Conservation (phyloP, 441 rosid genomes). For the Euphorbia schlechtendalii region DNA sequence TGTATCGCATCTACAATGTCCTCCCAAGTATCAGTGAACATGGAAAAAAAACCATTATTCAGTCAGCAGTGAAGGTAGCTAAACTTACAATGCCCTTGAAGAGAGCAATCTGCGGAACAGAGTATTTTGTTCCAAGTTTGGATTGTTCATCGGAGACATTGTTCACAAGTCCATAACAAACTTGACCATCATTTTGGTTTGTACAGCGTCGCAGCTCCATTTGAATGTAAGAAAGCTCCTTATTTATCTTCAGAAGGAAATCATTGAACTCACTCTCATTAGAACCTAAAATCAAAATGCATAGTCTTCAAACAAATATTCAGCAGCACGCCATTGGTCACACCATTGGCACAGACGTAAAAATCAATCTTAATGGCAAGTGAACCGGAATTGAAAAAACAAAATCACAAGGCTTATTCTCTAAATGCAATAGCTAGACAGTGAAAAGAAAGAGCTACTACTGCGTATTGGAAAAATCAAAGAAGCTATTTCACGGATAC, state of each 20-base stretch:
- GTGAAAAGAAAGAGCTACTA: too few species aligned
- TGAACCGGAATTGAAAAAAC: neutral
- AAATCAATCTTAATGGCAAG: neutral
- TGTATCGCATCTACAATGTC: neutral
- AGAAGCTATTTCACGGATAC: neutral
- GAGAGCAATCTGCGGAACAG: conserved; percentile 78
- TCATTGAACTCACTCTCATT: conserved; percentile 43
- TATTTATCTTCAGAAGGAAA: conserved; percentile 72
- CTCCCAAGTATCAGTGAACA: neutral
- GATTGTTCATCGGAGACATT: conserved; percentile 82
- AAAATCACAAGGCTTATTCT: neutral
- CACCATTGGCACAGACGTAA: neutral
- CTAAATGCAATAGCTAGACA: too few species aligned
- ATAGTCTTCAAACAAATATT: neutral
- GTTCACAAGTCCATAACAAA: conserved; percentile 79
- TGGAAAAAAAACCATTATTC: neutral
- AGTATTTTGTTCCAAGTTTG: conserved; percentile 75
- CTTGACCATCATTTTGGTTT: conserved; percentile 64
- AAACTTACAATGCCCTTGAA: conserved; percentile 76
- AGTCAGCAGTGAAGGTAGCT: neutral
- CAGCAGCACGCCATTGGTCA: neutral
- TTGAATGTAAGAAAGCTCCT: conserved; percentile 68
- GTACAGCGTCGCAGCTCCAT: conserved; percentile 75
- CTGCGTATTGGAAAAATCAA: too few species aligned
- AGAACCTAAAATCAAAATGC: conserved; percentile 32